Evolutionary conservation across 805 yeast genomes (phyloP).

Genomic region (Nakazawaea ambrosiae): DNA sequence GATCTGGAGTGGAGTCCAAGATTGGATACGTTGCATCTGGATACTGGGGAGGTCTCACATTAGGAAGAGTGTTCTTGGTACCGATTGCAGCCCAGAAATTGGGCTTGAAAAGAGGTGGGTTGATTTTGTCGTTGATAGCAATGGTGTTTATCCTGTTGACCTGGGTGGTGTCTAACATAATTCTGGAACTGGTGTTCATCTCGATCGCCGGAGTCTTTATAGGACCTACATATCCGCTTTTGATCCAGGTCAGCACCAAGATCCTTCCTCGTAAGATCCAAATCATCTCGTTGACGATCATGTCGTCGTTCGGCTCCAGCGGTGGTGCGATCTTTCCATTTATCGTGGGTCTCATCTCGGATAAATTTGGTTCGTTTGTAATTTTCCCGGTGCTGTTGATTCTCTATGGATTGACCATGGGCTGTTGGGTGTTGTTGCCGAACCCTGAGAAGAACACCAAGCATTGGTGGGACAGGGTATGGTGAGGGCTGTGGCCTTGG

Average conservation of each 20-base stretch:
- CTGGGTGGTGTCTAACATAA: slow-evolving; percentile 22
- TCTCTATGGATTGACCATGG: slow-evolving; percentile 17
- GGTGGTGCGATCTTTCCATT: slow-evolving; percentile 30
- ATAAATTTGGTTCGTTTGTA: slow-evolving; percentile 23
- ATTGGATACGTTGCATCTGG: slow-evolving; percentile 29
- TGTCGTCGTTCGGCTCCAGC: slow-evolving; percentile 27
- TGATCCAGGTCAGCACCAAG: slow-evolving; percentile 20
- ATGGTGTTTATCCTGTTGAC: slow-evolving; percentile 19
- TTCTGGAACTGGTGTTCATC: slow-evolving; percentile 21
- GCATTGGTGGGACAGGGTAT: slow-evolving; percentile 14
- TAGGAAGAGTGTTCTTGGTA: slow-evolving; percentile 26
- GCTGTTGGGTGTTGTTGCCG: slow-evolving; percentile 22
- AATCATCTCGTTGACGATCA: slow-evolving; percentile 23
- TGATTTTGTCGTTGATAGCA: slow-evolving; percentile 17
- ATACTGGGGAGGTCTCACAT: slow-evolving; percentile 28
- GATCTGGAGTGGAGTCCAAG: slow-evolving; percentile 16
- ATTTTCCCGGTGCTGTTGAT: slow-evolving; percentile 24
- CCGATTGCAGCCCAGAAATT: slow-evolving; percentile 18
- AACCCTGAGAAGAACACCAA: slow-evolving; percentile 17
- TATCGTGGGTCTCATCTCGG: slow-evolving; percentile 25
- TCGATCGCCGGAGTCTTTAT: slow-evolving; percentile 24
- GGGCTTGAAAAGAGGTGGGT: slow-evolving; percentile 22
- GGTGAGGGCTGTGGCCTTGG: too few species aligned
- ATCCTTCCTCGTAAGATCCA: slow-evolving; percentile 26
- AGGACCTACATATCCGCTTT: slow-evolving; percentile 26